Conservation (phyloP, 208 protist species). For the Leishmania martiniquensis region DNA sequence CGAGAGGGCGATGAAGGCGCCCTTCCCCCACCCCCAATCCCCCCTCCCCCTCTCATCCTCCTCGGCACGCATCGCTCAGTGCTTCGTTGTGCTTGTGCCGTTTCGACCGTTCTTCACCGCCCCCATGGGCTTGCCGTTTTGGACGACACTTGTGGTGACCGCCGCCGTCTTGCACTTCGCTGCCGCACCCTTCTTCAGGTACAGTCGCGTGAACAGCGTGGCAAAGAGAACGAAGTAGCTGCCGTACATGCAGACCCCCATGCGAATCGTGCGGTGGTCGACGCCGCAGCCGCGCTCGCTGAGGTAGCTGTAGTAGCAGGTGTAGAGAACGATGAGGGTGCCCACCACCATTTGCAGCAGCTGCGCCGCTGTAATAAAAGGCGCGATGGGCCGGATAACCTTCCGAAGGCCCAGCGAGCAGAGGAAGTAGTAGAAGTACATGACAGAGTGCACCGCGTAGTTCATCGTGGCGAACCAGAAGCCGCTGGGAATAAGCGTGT, state of each 20-base stretch:
- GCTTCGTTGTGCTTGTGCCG: constrained; percentile 7
- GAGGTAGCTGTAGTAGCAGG: constrained; percentile 47
- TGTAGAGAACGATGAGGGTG: constrained; percentile 59
- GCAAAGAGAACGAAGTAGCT: constrained; percentile 90
- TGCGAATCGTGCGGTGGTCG: constrained; percentile 38
- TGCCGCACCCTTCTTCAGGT: constrained; percentile 29
- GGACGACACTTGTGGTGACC: neutral
- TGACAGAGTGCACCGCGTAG: constrained; percentile 93
- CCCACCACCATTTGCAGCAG: constrained; percentile 94
- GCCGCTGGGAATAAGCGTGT: constrained; percentile 47
- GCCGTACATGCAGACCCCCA: constrained; percentile 89
- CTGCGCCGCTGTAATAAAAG: constrained; percentile 88
- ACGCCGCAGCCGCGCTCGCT: constrained; percentile 44
- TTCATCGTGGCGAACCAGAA: constrained; percentile 94
- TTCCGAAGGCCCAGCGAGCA: constrained; percentile 48
- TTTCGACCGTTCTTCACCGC: constrained; percentile 3
- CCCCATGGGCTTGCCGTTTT: neutral
- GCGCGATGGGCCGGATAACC: constrained; percentile 71
- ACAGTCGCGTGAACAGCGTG: constrained; percentile 61
- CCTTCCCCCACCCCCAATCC: too few species aligned
- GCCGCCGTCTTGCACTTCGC: constrained; percentile 6
- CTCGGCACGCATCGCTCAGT: neutral
- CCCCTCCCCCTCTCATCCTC: neutral
- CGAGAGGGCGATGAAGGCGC: neutral
- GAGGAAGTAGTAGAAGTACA: constrained; percentile 97